Base-by-base conservation (phyloP, 352 stramenopile species). In the Chrysophaeum taylorii region DNA sequence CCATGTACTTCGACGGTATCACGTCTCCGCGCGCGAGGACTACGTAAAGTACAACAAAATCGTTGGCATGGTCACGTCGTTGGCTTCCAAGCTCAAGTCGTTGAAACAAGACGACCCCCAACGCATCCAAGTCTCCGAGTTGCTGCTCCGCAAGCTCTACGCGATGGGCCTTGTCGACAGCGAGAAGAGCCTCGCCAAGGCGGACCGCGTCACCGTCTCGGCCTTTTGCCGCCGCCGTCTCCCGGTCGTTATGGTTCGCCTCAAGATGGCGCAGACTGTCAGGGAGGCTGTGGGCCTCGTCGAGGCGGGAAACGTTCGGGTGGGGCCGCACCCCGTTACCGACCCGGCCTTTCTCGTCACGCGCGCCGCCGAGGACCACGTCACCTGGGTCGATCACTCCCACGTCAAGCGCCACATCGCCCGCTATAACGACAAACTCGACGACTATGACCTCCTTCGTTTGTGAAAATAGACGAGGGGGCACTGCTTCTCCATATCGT, bases 371-470 rank as follows among this genome's bases (percentile, higher is more conserved):
- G 96, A 99, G 83, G 96, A 99, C 85, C 99, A 98, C 81, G 91
- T 99, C 50, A 99, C 95, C 45, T 99, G 96, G 96, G 93, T 85
- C 15, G 81, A 85, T 71, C 72, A 76, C 29, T 84, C 79, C 41
- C 85, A 86, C 70, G 71, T 87, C 54, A 69, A 73, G 68, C 72
- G 77, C 57, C 92, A 88, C 69, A 94, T 97, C 76, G 90, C 93
- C 81, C 97, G 96, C 78, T 99, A 99, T 85, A 99, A 99, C 85
- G 93, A 99, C 81, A 98, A 98, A 78, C 82, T 99, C 57, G 96
- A 99, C 87, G 96, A 99, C 85, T 99, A 96, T 84, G 95, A 99
- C 79, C 81, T 99, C 71, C 87, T 99, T 7, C 37, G 41, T 12
- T 31, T 60, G 18, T 60, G n/a, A n/a, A n/a, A n/a, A n/a, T n/a